Conservation (phyloP, 2,329 filamentous ascomycete species). For the Bisporella sp. region DNA sequence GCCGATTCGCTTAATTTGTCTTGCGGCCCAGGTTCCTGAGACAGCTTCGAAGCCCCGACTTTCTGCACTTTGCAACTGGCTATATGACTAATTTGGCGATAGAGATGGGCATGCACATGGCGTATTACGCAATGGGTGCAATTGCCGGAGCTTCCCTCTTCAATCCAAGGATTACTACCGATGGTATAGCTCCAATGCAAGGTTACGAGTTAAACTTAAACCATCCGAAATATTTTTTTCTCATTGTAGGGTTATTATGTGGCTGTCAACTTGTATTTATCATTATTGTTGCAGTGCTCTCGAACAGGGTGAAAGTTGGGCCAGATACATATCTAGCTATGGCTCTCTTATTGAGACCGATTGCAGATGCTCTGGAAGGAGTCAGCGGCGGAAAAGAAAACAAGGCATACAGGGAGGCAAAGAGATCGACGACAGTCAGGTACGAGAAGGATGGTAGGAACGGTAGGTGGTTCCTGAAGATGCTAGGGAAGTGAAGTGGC, state of each 20-base stretch:
- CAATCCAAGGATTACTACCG: conserved; percentile 10
- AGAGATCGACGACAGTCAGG: conserved; percentile 15
- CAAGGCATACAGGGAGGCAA: conserved; percentile 16
- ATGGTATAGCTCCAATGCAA: conserved; percentile 10
- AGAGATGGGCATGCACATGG: not conserved
- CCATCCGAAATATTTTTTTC: conserved; percentile 38
- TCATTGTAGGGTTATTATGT: conserved; percentile 26
- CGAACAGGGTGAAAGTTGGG: conserved; percentile 22
- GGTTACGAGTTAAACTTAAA: conserved; percentile 27
- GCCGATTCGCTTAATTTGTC: too few relatives aligned
- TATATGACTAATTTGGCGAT: not conserved
- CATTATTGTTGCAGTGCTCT: conserved; percentile 17
- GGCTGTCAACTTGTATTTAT: conserved; percentile 18
- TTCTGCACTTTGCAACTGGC: not conserved
- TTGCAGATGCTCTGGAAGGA: conserved; percentile 22
- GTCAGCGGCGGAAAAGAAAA: conserved; percentile 16
- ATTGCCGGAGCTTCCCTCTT: conserved; percentile 17
- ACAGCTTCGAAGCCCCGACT: too few relatives aligned
- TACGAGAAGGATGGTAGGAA: conserved; percentile 18
- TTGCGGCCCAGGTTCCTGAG: too few relatives aligned
- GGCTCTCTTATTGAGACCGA: conserved; percentile 20
- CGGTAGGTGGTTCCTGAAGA: conserved; percentile 19
- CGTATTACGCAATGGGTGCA: conserved; percentile 29
- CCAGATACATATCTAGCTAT: conserved; percentile 20
- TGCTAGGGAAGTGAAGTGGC: not conserved